Evolutionary conservation across 2,329 filamentous ascomycete genomes (phyloP), one percentile per base, ranked within the genome.

Genomic region (Aspergillus spinulosporus): DNA sequence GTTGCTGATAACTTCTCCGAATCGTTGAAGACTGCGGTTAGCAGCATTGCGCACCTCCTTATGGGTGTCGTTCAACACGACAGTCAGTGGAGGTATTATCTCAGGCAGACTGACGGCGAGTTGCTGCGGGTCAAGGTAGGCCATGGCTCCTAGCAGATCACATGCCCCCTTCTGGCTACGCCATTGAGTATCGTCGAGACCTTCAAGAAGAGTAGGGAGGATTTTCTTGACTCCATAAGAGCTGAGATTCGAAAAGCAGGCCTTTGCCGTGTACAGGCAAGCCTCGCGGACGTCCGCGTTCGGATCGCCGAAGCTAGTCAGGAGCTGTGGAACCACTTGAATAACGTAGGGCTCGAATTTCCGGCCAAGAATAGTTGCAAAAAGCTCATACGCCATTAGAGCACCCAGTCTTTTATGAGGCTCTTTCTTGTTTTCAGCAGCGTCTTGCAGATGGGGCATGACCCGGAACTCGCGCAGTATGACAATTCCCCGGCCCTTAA

Each of bases 161-260:
- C 94, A 99, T 52, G 94, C 94, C 65, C 95, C 94, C 78, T 96
- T 96, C 76, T 99, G 97, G 77, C 92, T 97, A 68, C 94, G 88
- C 94, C 94, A 99, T 73, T 97, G 93, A 52, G 90, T 86, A 62
- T 99, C 94, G 62, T 97, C 92, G 7, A 99, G 84, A 56, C 95
- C 94, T 62, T 94, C 87, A 2, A 99, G 83, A 5, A 99, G 83
- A 9, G 90, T 96, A 3, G 94, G 94, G 62, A 99, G 80, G 61
- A 99, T 92, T 69, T 94, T 84, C 76, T 96, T 96, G 57, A 99
- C 95, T 72, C 94, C 94, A 66, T 90, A 99, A 0, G 94, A 97
- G 75, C 92, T 97, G 54, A 99, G 78, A 64, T 87, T 92, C 4
- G 90, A 88, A 74, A 99, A 99, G 73, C 91, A 97, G 8, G 92